A percentile compares a stretch with the other conserved stretches of the same genome.
Conservation (phyloP, 106 monocot species). For the Dactylorhiza incarnata region DNA sequence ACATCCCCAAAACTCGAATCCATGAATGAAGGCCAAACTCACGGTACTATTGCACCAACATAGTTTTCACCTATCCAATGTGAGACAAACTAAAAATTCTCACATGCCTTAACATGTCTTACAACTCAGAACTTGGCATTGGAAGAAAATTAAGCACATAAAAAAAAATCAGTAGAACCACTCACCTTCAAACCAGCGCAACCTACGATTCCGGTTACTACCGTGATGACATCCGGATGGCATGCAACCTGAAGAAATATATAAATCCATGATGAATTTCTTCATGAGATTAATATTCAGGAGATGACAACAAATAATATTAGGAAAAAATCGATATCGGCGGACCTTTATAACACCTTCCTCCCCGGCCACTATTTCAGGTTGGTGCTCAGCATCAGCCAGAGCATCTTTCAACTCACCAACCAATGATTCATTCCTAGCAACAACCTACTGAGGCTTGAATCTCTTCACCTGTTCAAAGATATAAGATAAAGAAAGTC, state of each 20-base stretch:
- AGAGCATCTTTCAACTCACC: conserved; percentile 83
- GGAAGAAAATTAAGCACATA: background rate
- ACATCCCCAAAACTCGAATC: too few species aligned
- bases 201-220: conserved; percentile 96
- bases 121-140: too few species aligned
- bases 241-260: conserved; percentile 71
- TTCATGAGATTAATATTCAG: background rate
- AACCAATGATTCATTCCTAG: conserved; percentile 70
- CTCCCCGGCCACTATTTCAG: conserved; percentile 92
- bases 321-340: background rate
- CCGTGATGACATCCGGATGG: conserved; percentile 85
- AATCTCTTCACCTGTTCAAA: conserved; percentile 67
- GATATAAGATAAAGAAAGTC: background rate
- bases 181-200: conserved; percentile 96
- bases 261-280: conserved; percentile 5
- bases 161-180: background rate
- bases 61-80: too few species aligned
- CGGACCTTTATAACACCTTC: conserved; percentile 78
- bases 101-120: too few species aligned
- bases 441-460: conserved; percentile 82
- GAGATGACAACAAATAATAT: background rate
- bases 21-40: too few species aligned
- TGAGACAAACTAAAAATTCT: too few species aligned
- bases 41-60: too few species aligned
- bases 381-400: conserved; percentile 72